phyloP scores from a whole-genome alignment of 805 yeast genomes.

The Candida railenensis region DNA sequence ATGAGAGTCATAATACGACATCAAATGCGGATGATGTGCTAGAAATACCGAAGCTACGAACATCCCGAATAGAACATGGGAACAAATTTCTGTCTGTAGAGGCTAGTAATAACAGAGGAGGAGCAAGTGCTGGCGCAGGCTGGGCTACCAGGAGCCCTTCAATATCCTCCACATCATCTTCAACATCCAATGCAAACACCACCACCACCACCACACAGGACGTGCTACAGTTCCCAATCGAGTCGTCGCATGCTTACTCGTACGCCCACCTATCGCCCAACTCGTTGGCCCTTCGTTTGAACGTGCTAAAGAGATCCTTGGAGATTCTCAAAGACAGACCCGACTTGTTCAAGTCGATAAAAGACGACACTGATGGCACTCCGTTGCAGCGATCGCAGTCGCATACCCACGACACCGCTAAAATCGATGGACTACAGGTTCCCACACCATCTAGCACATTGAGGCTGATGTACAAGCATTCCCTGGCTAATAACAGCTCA shows the following conservation, averaged over 20 bases:
- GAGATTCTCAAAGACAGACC: slow-evolving; percentile 73
- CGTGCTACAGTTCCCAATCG: slow-evolving; percentile 65
- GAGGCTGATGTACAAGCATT: slow-evolving; percentile 9
- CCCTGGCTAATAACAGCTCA: slow-evolving; percentile 16
- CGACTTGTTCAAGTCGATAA: slow-evolving; percentile 28
- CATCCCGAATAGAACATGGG: not conserved
- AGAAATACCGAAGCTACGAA: not conserved
- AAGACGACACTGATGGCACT: not conserved
- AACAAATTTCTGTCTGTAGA: not conserved
- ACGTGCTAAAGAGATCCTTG: slow-evolving; percentile 71
- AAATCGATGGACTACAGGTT: not conserved
- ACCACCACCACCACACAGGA: slow-evolving; percentile 20
- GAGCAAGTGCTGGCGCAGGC: not conserved
- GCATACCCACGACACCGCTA: not conserved
- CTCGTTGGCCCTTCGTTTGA: slow-evolving; percentile 71
- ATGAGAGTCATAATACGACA: not conserved
- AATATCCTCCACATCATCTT: not conserved
- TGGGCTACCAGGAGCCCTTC: slow-evolving; percentile 4
- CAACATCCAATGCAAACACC: not conserved
- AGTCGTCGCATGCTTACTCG: slow-evolving; percentile 81
- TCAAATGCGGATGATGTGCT: not conserved
- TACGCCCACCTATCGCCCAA: slow-evolving; percentile 82
- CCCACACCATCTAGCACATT: slow-evolving; percentile 1
- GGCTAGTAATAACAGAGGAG: not conserved
- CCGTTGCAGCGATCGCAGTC: not conserved